Evolutionary conservation across 345 rosid species (phyloP), one percentile per base, ranked within the genome.

Genomic region (Erodium maritimum): DNA sequence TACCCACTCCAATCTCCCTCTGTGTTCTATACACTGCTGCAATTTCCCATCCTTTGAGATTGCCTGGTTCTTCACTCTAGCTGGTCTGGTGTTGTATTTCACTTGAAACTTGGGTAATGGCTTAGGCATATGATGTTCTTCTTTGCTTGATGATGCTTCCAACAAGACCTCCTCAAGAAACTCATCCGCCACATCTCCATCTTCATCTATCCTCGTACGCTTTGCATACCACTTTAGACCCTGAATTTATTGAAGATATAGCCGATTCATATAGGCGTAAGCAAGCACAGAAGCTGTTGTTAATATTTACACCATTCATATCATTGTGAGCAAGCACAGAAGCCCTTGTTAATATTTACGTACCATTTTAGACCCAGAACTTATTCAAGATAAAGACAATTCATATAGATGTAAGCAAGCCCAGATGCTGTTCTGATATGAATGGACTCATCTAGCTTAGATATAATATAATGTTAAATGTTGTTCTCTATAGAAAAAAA

Each of bases 141-240:
- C 76, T 9, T 29, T 48, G 20, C 21, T 57, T 17, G 71, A 24
- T 4, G 69, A 52, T 37, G 68, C 46, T 46, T 76, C 73, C 12
- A 78, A 68, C 52, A 64, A 61, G 34, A 73, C 76, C 70, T 87
- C 91, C 21, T 90, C 90, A 19, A 93, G 74, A 72, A 93, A 93
- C 69, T 93, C 99, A 23, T 93, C 88, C 24, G 95, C 99, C 54
- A 89, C 95, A 37, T 93, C 97, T 73, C 97, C 99, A 19, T 93
- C 99, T 74, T 85, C 97, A 58, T 93, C 97, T 34, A 89, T 72
- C 71, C 67, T 85, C 20, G 87, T 91, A 61, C 82, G 76, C 74
- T 71, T 85, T 55, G 90, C 86, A 65, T 83, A 75, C 99, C 99
- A 93, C 48, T 72, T 64, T 42, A 93, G 71, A 66, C 99, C 99